These are phyloP conservation scores for Lyophyllum atratum DNA, from an alignment of 768 basidiomycete genomes.

Conservation along the genomic window DNA sequence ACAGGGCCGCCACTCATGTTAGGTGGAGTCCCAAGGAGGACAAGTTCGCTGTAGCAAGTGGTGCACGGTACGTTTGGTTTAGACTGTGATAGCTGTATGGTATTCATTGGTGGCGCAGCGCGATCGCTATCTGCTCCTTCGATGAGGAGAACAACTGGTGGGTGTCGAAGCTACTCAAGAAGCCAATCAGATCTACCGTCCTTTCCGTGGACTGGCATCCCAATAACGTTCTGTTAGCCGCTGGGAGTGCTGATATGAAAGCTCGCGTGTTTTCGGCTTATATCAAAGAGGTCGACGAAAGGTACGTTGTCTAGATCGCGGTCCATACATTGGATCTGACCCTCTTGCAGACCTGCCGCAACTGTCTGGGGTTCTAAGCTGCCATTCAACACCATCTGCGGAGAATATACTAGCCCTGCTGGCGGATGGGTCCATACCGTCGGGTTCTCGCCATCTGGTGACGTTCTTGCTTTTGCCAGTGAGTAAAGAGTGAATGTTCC, in stretches of 20 bases:
- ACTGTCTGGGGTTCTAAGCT: slow-evolving; percentile 98
- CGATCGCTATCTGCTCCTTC: slow-evolving; percentile 95
- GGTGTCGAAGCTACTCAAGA: slow-evolving; percentile 96
- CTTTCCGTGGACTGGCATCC: slow-evolving; percentile 97
- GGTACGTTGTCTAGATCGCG: slow-evolving; percentile 45
- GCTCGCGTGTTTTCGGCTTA: slow-evolving; percentile 97
- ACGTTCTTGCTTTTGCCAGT: slow-evolving; percentile 92
- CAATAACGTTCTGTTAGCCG: slow-evolving; percentile 95
- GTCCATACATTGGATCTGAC: slow-evolving; percentile 4
- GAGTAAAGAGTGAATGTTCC: slow-evolving; percentile 31
- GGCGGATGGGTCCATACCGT: slow-evolving; percentile 99
- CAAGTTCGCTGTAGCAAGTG: slow-evolving; percentile 98
- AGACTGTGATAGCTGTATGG: neutral
- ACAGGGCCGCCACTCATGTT: slow-evolving; percentile 93
- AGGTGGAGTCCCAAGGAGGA: slow-evolving; percentile 97
- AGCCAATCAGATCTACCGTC: slow-evolving; percentile 95
- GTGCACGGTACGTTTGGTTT: slow-evolving; percentile 69
- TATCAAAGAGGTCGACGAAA: slow-evolving; percentile 96
- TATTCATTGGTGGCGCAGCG: slow-evolving; percentile 42
- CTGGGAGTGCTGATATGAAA: slow-evolving; percentile 97
- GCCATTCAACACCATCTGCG: slow-evolving; percentile 97
- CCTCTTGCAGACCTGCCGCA: slow-evolving; percentile 66
- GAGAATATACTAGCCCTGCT: slow-evolving; percentile 84
- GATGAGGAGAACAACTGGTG: slow-evolving; percentile 99
- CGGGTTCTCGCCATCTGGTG: slow-evolving; percentile 96